Evolutionary conservation across 2,329 filamentous ascomycete species (phyloP), one percentile per base, ranked within the genome.

Genomic region (Ophiosphaerella narmari): DNA sequence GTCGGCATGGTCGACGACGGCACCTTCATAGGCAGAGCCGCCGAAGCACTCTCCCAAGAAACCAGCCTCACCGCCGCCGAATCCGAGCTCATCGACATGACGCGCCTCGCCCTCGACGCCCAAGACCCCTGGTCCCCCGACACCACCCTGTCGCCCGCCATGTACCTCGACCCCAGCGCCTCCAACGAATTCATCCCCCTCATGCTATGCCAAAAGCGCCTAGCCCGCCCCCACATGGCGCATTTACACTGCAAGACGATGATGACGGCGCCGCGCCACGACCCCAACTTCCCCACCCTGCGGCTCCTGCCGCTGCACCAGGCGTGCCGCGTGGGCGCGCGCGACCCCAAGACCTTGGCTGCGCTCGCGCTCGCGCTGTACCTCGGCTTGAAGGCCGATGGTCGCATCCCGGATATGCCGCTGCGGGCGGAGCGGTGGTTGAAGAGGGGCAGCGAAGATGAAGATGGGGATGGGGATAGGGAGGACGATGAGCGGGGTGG

Each of bases 1-100:
- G 83, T 83, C 1, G 83, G 83, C 14, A 85, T 86, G 82, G 72
- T 86, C 1, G 83, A 86, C 55, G 80, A 80, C 52, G 78, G 79
- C 8, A 77, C 77, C 0, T 82, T 85, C 52, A 72, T 76, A 1
- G 82, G 82, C 6, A 78, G 74, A 8, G 83, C 83, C 0, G 82
- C 81, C 2, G 77, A 79, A 42, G 82, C 86, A 55, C 82, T 86
- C 32, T 58, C 77, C 26, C 82, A 85, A 62, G 83, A 86, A 63
- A 82, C 80, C 0, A 78, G 79, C 0, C 66, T 86, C n/a, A 68
- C 69, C 11, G 78, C 85, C 42, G 66, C 74, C 3, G 71, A 77
- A 36, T 63, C 69, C 6, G 79, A 85, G 29, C 68, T 85, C 1
- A 63, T 82, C 35, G 78, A 85, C 61, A 75, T 86, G 75, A 82